A percentile compares a stretch with the other conserved stretches of the same genome.
phyloP scores from a whole-genome alignment of 1,284 basidiomycete genomes.

The Trametes polyzona region DNA sequence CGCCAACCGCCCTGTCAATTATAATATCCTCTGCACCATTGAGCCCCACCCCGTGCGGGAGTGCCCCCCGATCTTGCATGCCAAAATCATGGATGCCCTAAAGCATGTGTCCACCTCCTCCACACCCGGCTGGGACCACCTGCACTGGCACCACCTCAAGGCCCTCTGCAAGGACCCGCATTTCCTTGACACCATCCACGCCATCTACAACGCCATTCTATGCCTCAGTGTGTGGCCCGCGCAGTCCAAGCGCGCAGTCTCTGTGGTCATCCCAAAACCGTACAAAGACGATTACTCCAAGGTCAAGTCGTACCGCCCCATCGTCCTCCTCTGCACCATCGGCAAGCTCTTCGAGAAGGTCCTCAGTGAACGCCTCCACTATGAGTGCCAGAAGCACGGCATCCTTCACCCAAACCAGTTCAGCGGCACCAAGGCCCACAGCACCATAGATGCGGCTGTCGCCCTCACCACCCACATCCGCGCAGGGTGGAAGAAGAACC shows the following conservation, averaged over 20 bases:
- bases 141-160: slow-evolving; percentile 15
- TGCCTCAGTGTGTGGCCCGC: neutral
- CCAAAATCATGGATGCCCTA: slow-evolving; percentile 1
- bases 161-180: neutral
- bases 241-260: slow-evolving; percentile 4
- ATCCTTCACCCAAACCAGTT: slow-evolving; percentile 14
- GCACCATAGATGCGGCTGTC: slow-evolving; percentile 5
- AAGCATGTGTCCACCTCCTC: neutral
- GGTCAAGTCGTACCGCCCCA: slow-evolving; percentile 9
- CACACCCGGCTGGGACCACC: slow-evolving; percentile 15
- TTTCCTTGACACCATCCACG: neutral
- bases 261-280: slow-evolving; percentile 22
- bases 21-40: neutral
- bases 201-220: slow-evolving; percentile 9
- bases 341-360: slow-evolving; percentile 10
- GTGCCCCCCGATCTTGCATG: neutral
- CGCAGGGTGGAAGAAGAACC: neutral
- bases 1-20: neutral
- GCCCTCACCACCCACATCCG: slow-evolving; percentile 3
- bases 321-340: slow-evolving; percentile 10
- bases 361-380: slow-evolving; percentile 3
- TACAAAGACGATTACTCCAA: slow-evolving; percentile 11
- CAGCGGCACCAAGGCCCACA: slow-evolving; percentile 9
- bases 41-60: neutral
- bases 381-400: neutral